A percentile compares a stretch with the other conserved stretches of the same genome.
Conservation (phyloP, 352 stramenopile species). For the Globisporangium mamillatum region DNA sequence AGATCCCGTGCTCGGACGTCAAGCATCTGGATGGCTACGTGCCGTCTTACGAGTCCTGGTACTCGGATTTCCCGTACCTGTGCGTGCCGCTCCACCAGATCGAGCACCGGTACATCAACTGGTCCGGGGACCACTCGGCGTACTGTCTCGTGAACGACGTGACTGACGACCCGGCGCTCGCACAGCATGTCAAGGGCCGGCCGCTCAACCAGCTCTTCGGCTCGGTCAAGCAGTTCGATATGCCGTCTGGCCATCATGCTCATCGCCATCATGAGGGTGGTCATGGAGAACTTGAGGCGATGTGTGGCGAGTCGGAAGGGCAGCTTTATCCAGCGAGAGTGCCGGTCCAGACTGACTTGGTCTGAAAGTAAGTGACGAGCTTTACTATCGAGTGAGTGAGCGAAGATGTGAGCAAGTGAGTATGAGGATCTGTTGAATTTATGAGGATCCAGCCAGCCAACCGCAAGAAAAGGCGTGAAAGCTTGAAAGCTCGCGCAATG, state of each 20-base stretch:
- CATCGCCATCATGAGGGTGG: not conserved
- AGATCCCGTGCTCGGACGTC: slow-evolving; percentile 44
- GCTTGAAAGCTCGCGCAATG: not conserved
- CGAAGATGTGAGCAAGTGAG: not conserved
- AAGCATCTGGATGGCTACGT: slow-evolving; percentile 55
- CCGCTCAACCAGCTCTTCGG: slow-evolving; percentile 57
- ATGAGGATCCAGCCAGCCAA: not conserved
- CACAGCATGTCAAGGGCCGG: slow-evolving; percentile 32
- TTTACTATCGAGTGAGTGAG: not conserved
- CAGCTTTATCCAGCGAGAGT: not conserved
- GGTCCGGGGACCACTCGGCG: slow-evolving; percentile 46
- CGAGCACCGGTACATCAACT: slow-evolving; percentile 52
- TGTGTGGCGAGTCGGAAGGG: slow-evolving; percentile 3
- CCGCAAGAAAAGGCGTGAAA: not conserved
- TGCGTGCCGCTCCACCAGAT: slow-evolving; percentile 54
- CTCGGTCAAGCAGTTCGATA: slow-evolving; percentile 55
- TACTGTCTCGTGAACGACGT: slow-evolving; percentile 73
- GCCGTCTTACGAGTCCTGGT: slow-evolving; percentile 64
- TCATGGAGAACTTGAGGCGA: slow-evolving; percentile 1
- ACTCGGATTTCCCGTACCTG: slow-evolving; percentile 65
- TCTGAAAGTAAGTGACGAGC: not conserved
- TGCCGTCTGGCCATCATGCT: not conserved
- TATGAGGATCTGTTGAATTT: not conserved
- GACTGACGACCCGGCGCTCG: slow-evolving; percentile 43
- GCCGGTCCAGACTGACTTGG: not conserved